A percentile compares a stretch with the other conserved stretches of the same genome.
Conservation (phyloP, 1,139 yeast species). For the Diutina rugosa region DNA sequence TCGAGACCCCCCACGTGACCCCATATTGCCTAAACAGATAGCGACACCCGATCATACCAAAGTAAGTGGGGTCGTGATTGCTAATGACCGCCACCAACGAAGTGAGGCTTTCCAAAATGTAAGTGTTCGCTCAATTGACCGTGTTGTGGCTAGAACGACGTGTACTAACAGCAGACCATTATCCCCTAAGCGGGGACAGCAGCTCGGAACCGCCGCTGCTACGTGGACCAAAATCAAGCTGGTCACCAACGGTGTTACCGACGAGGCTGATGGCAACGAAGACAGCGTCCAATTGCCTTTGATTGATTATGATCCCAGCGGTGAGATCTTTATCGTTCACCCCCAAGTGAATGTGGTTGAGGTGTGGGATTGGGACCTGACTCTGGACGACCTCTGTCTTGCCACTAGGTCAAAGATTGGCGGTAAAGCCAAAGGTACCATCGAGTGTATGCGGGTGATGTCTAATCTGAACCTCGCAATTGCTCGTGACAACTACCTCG, state of each 20-base stretch:
- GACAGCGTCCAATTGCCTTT: conserved; percentile 5
- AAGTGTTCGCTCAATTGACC: not conserved
- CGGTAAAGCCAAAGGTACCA: not conserved
- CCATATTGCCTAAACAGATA: not conserved
- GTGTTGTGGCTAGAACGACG: not conserved
- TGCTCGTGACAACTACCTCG: not conserved
- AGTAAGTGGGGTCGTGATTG: not conserved
- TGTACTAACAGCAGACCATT: conserved; percentile 7
- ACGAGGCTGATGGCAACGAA: not conserved
- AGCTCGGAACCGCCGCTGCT: conserved; percentile 29
- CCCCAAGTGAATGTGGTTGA: conserved; percentile 18
- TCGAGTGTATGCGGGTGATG: not conserved
- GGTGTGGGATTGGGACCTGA: conserved; percentile 37
- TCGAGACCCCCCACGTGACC: not conserved
- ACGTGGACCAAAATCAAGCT: conserved; percentile 32
- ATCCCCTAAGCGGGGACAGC: conserved; percentile 18
- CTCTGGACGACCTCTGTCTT: not conserved
- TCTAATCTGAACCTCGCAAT: not conserved
- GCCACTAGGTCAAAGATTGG: not conserved
- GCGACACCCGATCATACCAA: not conserved
- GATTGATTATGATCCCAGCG: conserved; percentile 28
- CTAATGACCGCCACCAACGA: not conserved
- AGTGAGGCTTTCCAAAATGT: not conserved
- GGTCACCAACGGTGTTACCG: conserved; percentile 10
- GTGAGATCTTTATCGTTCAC: conserved; percentile 31